A percentile compares a stretch with the other conserved stretches of the same genome.
phyloP scores from a whole-genome alignment of 164 flowering plant species.

The Magnolia kwangsiensis region DNA sequence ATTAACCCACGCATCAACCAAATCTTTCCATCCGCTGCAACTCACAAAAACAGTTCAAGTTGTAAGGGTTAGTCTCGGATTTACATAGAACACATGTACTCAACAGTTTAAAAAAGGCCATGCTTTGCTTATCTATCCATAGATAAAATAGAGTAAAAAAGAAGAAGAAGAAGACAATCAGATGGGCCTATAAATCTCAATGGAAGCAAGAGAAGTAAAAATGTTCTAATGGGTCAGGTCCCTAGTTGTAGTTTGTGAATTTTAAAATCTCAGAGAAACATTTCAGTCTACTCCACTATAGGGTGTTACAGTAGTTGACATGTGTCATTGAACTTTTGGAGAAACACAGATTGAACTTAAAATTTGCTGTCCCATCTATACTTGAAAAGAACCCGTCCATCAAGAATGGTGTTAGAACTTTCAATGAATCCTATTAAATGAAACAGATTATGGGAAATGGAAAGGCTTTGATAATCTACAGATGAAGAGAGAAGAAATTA shows the following conservation, averaged over 20 bases:
- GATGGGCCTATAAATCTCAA: not conserved
- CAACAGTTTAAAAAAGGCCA: not conserved
- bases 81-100: not conserved
- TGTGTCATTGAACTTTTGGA: not conserved
- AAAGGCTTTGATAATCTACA: not conserved
- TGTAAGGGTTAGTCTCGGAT: not conserved
- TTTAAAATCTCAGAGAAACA: not conserved
- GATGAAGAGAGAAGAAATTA: no score
- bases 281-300: no score
- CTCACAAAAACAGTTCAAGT: conserved; percentile 1
- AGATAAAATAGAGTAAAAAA: not conserved
- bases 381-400: not conserved
- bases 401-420: not conserved
- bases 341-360: not conserved
- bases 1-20: conserved; percentile 74
- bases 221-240: not conserved
- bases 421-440: not conserved
- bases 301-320: no score
- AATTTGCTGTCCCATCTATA: no score
- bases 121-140: not conserved
- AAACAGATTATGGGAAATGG: not conserved
- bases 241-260: not conserved
- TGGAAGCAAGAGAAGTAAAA: not conserved
- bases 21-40: conserved; percentile 72
- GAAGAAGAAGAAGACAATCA: not conserved